Evolutionary conservation across 345 rosid species (phyloP), one percentile per base, ranked within the genome.

Genomic region (Camelina laxa): DNA sequence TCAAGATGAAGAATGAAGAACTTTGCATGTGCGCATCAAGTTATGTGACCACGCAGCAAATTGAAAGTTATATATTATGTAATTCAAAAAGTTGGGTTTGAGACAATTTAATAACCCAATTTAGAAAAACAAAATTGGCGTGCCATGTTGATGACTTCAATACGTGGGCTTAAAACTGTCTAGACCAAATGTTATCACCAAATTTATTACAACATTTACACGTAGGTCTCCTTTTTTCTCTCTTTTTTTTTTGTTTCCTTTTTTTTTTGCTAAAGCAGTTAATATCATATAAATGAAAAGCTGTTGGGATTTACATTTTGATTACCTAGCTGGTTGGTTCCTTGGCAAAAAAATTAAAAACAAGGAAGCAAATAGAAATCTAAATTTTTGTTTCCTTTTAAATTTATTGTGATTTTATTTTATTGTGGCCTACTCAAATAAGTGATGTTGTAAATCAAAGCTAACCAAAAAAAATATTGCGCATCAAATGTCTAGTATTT

Each of bases 111-210:
- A 51, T 22, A 16, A 60, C 41, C 42, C 19, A 51, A 39, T 19
- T 14, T 19, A 47, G 51, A 24, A 57, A 50, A 47, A 66, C 45
- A 58, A 48, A 66, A 16, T 48, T 59, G 53, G 20, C 60, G n/a
- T 53, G 68, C 50, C 73, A 67, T 44, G 69, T 75, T 61, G 56
- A 75, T 50, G 68, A 55, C 51, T 76, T 76, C 20, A 69, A 75
- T 61, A 54, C 22, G 70, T 76, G 70, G 79, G 80, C 75, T 76
- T 76, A 44, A 69, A 54, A 42, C 9, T 69, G 75, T 69, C 75
- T 61, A 21, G n/a, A 30, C 39, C 60, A 58, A 14, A 35, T 60
- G 63, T 44, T 31, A 69, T 44, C 70, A 39, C 60, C 68, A 69
- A 27, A 76, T 76, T 75, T 76, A 76, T 62, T 69, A 35, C 70